A percentile compares a stretch with the other conserved stretches of the same genome.
Conservation (phyloP, 495 filamentous ascomycete genomes). For the Podospora anserina region DNA sequence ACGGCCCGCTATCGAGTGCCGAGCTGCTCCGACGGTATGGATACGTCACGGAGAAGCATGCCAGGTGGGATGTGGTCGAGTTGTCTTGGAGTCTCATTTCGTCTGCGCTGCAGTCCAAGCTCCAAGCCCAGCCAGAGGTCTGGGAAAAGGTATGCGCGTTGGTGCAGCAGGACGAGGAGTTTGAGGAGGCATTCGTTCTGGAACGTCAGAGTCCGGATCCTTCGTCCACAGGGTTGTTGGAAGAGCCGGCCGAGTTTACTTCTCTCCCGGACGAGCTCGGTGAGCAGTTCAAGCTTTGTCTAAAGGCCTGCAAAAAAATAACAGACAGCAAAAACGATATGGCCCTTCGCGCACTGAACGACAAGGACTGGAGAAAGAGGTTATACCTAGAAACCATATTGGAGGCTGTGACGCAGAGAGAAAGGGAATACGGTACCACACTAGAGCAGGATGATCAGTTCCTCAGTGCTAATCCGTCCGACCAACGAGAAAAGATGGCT, state of each 20-base stretch:
- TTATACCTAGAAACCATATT: conserved; percentile 37
- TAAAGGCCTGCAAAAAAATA: conserved; percentile 44
- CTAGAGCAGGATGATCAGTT: conserved; percentile 60
- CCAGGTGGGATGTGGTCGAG: conserved; percentile 78
- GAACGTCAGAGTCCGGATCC: conserved; percentile 43
- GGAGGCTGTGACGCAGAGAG: conserved; percentile 41
- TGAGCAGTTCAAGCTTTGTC: conserved; percentile 38
- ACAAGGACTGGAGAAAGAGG: conserved; percentile 40
- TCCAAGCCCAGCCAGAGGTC: conserved; percentile 39
- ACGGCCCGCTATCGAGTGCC: conserved; percentile 75
- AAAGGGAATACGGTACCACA: conserved; percentile 59
- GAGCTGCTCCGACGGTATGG: conserved; percentile 87
- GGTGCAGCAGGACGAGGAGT: conserved; percentile 36
- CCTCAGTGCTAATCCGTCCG: conserved; percentile 39
- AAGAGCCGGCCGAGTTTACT: conserved; percentile 29
- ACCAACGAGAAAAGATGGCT: conserved; percentile 55
- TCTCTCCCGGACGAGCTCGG: conserved; percentile 38
- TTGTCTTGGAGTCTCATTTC: conserved; percentile 58
- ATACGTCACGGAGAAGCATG: conserved; percentile 76
- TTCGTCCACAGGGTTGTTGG: conserved; percentile 34
- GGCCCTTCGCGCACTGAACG: conserved; percentile 31
- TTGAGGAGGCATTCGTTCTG: conserved; percentile 45
- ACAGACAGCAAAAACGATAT: conserved; percentile 16
- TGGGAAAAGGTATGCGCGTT: conserved; percentile 36
- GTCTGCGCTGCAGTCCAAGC: conserved; percentile 37